Evolutionary conservation across 2,329 filamentous ascomycete species (phyloP).

Genomic region (Sclerotinia trifoliorum): DNA sequence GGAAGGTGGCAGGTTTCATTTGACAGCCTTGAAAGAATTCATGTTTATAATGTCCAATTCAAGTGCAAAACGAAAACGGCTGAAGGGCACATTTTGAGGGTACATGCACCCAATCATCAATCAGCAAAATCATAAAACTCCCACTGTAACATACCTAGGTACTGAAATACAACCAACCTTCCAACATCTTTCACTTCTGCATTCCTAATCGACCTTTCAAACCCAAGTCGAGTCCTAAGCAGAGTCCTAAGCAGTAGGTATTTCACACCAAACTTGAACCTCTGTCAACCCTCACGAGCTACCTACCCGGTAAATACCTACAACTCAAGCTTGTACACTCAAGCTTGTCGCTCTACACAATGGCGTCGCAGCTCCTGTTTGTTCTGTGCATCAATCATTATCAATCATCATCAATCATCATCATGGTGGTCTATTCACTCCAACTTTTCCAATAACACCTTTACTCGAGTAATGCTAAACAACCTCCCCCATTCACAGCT

Average conservation of each 20-base stretch:
- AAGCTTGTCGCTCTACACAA: background rate
- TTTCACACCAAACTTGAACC: background rate
- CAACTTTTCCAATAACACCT: background rate
- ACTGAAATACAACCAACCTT: no score
- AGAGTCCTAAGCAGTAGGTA: background rate
- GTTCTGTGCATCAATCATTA: background rate
- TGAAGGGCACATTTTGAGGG: background rate
- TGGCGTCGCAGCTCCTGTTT: background rate
- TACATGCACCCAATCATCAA: background rate
- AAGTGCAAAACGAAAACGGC: background rate
- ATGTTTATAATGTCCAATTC: background rate
- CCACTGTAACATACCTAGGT: no score
- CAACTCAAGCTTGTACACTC: background rate
- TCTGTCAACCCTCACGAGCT: background rate
- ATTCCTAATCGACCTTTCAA: background rate
- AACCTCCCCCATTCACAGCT: background rate
- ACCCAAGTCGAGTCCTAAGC: background rate
- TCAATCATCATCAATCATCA: no score
- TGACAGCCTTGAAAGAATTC: background rate
- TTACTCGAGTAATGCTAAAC: background rate
- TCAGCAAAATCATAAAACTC: background rate
- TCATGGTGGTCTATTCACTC: background rate
- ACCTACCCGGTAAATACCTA: background rate
- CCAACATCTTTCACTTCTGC: background rate
- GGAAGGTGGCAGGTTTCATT: background rate